phyloP scores from a whole-genome alignment of 345 rosid genomes.

The Citrus unshiu region DNA sequence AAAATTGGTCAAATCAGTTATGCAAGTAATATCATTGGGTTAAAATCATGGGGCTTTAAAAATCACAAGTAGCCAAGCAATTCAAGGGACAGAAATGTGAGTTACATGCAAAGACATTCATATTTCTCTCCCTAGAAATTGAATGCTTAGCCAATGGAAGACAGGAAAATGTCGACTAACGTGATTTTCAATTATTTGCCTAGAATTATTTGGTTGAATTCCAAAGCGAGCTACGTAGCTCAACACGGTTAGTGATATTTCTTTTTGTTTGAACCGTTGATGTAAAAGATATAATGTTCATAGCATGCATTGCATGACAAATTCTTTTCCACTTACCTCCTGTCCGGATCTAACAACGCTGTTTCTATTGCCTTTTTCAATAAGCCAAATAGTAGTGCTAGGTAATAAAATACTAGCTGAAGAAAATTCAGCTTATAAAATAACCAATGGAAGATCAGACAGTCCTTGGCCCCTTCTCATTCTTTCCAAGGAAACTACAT shows the following conservation, averaged over 20 bases:
- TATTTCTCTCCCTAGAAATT: neutral
- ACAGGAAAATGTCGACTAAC: neutral
- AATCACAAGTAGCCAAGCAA: neutral
- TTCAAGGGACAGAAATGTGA: neutral
- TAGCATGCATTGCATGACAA: neutral
- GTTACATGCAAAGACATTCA: neutral
- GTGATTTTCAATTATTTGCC: neutral
- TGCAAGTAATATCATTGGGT: neutral
- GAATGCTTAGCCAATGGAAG: neutral
- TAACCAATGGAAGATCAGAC: neutral
- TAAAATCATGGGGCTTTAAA: neutral
- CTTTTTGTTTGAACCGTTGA: neutral
- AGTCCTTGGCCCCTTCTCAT: neutral
- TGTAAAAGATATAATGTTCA: neutral
- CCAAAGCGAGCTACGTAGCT: neutral
- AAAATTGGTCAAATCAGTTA: neutral
- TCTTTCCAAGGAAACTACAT: neutral
- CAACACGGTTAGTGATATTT: neutral
- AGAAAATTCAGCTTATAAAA: neutral
- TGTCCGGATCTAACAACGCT: neutral
- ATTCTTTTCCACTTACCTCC: neutral
- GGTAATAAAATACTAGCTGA: neutral
- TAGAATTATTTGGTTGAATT: neutral
- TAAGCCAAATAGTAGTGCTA: neutral
- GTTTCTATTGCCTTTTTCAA: neutral